Evolutionary conservation across 2,329 filamentous ascomycete species (phyloP), one percentile per base, ranked within the genome.

Genomic region (Calonectria pteridis): DNA sequence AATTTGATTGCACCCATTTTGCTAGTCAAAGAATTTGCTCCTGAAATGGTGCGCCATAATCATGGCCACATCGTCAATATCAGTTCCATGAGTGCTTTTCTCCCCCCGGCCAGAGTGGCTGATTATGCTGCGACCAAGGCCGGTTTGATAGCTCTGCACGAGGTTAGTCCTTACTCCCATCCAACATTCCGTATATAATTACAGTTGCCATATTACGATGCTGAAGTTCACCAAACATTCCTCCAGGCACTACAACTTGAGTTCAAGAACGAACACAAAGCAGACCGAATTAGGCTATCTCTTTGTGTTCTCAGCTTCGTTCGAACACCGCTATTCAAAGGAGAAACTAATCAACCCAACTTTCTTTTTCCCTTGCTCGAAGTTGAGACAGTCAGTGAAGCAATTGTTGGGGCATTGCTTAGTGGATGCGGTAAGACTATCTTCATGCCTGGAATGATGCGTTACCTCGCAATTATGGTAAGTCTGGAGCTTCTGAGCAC

Each of bases 61-160:
- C 92, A 93, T 81, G 92, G 92, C 7, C 92, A 93, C 84, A 84
- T 94, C 51, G 88, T 93, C 63, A 93, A 90, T 3, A 87, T 93
- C 29, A 90, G 91, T 9, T 90, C 88, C 2, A 85, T 91, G 72
- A 91, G 91, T 7, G 89, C 88, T 10, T 89, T 90, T 74, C 78
- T 89, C 0, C 84, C 88, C 6, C 87, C 88, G 0, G 87, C 90
- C 0, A 86, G 84, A 49, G 88, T 93, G 82, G 89, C 90, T 4
- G 91, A 93, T 78, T 94, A 93, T 80, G 85, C 87, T 0, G 86
- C 89, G 2, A 88, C 87, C 64, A 93, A 93, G 83, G 82, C 83
- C 1, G 84, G 67, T 0, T 28, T 69, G 14, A 66, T 71, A 49
- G 62, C 69, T n/a, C 13, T 71, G 16, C 69, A 71, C 18, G 69